A percentile compares a stretch with the other conserved stretches of the same genome.
phyloP scores from a whole-genome alignment of 768 basidiomycete species.

The Termitomyces sp. region DNA sequence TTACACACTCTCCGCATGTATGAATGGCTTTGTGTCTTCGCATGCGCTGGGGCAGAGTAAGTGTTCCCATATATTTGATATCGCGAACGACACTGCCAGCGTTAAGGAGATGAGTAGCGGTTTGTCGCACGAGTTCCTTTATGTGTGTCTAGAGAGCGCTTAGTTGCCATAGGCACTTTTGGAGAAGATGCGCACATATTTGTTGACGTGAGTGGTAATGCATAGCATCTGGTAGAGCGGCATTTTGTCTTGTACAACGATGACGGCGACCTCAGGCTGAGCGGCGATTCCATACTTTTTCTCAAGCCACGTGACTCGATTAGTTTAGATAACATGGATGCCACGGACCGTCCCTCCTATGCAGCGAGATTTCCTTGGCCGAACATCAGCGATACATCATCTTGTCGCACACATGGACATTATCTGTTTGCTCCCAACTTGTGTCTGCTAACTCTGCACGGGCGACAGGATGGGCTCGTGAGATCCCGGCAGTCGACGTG shows the following conservation, averaged over 20 bases:
- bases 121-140: conserved; percentile 67
- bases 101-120: conserved; percentile 69
- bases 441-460: not conserved
- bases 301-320: not conserved
- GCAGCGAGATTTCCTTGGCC: not conserved
- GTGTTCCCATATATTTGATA: conserved; percentile 73
- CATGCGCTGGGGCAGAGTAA: conserved; percentile 73
- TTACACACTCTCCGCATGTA: conserved; percentile 72
- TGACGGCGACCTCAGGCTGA: not conserved
- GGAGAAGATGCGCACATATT: conserved; percentile 56
- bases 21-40: conserved; percentile 55
- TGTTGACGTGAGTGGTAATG: conserved; percentile 69
- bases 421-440: conserved; percentile 3
- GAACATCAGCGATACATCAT: not conserved
- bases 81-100: conserved; percentile 80
- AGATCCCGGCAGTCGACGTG: not conserved
- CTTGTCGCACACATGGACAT: not conserved
- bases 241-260: conserved; percentile 42
- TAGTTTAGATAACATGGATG: not conserved
- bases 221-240: conserved; percentile 88
- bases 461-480: not conserved
- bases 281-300: not conserved
- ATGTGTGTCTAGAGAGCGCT: conserved; percentile 56
- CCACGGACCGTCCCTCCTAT: no score
- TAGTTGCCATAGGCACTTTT: not conserved